A percentile compares a stretch with the other conserved stretches of the same genome.
These are phyloP conservation scores for Komagataella phaffii DNA, from an alignment of 805 yeast genomes.

Conservation along the genomic window DNA sequence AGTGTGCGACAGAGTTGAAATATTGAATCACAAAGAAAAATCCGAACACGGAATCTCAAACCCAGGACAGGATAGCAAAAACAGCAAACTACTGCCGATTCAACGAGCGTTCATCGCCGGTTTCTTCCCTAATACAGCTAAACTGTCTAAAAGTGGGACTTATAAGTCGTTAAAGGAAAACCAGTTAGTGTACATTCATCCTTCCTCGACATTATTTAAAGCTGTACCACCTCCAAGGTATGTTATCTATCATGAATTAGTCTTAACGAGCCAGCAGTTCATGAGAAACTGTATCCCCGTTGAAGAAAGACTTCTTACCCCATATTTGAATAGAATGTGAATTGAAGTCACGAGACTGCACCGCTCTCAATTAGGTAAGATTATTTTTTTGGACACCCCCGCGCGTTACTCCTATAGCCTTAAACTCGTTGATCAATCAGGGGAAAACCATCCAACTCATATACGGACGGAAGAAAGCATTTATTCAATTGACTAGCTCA, in stretches of 20 bases:
- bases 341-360: not conserved
- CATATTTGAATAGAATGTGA: not conserved
- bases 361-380: not conserved
- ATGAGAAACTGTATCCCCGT: conserved; percentile 72
- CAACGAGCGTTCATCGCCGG: conserved; percentile 53
- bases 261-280: conserved; percentile 76
- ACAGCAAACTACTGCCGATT: conserved; percentile 17
- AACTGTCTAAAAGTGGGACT: conserved; percentile 45
- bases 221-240: conserved; percentile 62
- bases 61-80: conserved; percentile 2
- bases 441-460: not conserved
- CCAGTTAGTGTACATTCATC: conserved; percentile 72
- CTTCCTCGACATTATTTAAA: conserved; percentile 60
- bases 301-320: conserved; percentile 26
- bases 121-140: conserved; percentile 53
- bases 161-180: conserved; percentile 54
- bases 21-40: conserved; percentile 19
- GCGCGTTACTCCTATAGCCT: not conserved
- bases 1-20: conserved; percentile 42
- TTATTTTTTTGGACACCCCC: not conserved
- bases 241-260: conserved; percentile 71
- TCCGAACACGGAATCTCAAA: conserved; percentile 14
- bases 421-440: too few species aligned
- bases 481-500: not conserved
- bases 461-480: not conserved